A percentile compares a stretch with the other conserved stretches of the same genome.
phyloP scores from a whole-genome alignment of 352 stramenopile genomes.

The Globisporangium sylvaticum region DNA sequence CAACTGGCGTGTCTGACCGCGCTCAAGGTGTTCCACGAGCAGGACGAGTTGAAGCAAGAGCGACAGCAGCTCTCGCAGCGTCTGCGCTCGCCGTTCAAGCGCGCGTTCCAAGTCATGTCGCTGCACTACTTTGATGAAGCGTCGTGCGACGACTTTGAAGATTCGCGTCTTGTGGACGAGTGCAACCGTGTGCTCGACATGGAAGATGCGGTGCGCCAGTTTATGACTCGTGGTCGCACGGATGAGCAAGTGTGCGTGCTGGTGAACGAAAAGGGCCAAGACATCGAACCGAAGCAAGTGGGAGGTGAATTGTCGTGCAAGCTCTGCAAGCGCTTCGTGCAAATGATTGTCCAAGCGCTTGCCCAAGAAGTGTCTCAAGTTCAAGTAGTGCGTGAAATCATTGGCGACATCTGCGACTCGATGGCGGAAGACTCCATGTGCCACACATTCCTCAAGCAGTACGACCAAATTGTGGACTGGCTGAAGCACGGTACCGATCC shows the following conservation, averaged over 20 bases:
- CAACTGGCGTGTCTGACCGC: slow-evolving; percentile 43
- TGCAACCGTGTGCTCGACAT: slow-evolving; percentile 41
- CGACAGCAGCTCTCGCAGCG: slow-evolving; percentile 27
- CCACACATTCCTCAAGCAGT: slow-evolving; percentile 72
- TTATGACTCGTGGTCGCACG: slow-evolving; percentile 35
- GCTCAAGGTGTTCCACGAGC: slow-evolving; percentile 41
- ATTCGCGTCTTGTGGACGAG: slow-evolving; percentile 27
- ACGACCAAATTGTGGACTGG: slow-evolving; percentile 75
- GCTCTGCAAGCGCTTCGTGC: slow-evolving; percentile 71
- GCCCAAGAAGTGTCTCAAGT: slow-evolving; percentile 55
- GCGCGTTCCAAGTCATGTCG: slow-evolving; percentile 38
- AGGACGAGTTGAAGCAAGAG: slow-evolving; percentile 29
- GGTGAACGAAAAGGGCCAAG: slow-evolving; percentile 12
- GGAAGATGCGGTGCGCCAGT: slow-evolving; percentile 38
- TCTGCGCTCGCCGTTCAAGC: slow-evolving; percentile 35
- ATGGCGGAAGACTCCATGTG: slow-evolving; percentile 74
- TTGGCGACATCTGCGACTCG: slow-evolving; percentile 70
- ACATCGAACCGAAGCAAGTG: slow-evolving; percentile 21
- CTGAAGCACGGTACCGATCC: slow-evolving; percentile 67
- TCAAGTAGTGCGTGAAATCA: slow-evolving; percentile 63
- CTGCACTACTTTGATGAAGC: slow-evolving; percentile 37
- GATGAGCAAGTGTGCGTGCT: slow-evolving; percentile 50
- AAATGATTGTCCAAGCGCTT: slow-evolving; percentile 66
- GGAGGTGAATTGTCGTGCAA: slow-evolving; percentile 52
- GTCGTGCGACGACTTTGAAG: slow-evolving; percentile 47